Evolutionary conservation across 148 eudicot species (phyloP).

Genomic region (Nepenthes gracilis): DNA sequence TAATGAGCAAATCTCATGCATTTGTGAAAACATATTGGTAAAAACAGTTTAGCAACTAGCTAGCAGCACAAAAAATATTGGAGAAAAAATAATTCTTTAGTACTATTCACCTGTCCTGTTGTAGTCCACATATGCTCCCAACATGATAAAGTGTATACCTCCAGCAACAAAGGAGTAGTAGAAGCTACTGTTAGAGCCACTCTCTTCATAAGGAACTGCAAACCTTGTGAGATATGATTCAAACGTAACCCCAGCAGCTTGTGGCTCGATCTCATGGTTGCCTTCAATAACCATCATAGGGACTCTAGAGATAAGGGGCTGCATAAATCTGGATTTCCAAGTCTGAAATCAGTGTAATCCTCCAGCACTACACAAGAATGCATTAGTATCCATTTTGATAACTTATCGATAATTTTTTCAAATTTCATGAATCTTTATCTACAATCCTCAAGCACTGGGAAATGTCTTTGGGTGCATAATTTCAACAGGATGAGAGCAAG

Average conservation of each 20-base stretch:
- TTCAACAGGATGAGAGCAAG: no score
- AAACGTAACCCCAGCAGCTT: constrained; percentile 49
- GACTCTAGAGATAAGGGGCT: constrained; percentile 64
- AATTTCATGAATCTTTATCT: no score
- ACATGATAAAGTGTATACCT: constrained; percentile 74
- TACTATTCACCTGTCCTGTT: constrained; percentile 34
- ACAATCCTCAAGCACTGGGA: no score
- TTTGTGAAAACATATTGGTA: no score
- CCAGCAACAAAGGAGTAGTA: constrained; percentile 88
- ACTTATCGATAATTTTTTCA: neutral
- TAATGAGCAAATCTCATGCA: no score
- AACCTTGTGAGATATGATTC: constrained; percentile 67
- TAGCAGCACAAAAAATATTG: neutral
- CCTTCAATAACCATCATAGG: constrained; percentile 96
- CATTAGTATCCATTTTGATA: neutral
- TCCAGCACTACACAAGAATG: neutral
- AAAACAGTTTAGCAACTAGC: no score
- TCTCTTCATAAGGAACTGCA: constrained; percentile 69
- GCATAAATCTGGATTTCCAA: constrained; percentile 55
- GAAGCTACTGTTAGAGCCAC: constrained; percentile 53
- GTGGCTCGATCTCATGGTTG: constrained; percentile 95
- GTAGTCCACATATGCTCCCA: constrained; percentile 83
- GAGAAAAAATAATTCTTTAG: neutral
- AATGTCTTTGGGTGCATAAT: no score
- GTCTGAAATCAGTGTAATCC: neutral